These are phyloP conservation scores for Leccinum longicurvipes DNA, from an alignment of 768 basidiomycete species.

Conservation along the genomic window DNA sequence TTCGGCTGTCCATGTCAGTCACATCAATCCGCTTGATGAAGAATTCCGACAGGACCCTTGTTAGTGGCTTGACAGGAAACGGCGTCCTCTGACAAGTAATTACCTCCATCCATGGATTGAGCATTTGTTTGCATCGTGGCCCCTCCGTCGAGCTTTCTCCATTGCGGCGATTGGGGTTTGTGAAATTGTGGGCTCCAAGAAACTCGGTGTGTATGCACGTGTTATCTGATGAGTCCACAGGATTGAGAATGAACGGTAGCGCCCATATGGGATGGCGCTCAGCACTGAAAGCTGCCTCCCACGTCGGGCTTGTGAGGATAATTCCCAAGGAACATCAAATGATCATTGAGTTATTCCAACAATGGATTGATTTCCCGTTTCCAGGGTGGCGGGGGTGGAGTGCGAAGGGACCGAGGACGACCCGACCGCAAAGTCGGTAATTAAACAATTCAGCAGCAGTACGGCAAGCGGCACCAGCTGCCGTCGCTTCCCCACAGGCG, in stretches of 20 bases:
- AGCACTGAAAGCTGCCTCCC: background rate
- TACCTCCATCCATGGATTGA: background rate
- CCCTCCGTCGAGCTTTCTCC: background rate
- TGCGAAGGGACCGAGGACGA: background rate
- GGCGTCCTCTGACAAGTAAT: background rate
- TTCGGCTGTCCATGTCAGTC: background rate
- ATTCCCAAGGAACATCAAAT: slow-evolving; percentile 5
- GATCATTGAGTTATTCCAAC: background rate
- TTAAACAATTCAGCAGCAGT: no score
- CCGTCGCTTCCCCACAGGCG: background rate
- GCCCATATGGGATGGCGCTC: background rate
- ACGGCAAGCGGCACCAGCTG: background rate
- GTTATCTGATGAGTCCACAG: background rate
- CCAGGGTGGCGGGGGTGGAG: background rate
- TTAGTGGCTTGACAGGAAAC: slow-evolving; percentile 2
- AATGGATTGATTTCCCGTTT: slow-evolving; percentile 5
- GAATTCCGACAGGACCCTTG: slow-evolving; percentile 11
- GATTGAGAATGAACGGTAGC: background rate
- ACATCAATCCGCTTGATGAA: background rate
- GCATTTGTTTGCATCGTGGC: background rate
- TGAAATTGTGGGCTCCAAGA: background rate
- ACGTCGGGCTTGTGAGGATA: background rate
- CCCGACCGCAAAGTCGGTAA: background rate
- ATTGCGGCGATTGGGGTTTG: slow-evolving; percentile 4
- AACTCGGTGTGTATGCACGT: background rate